phyloP scores from a whole-genome alignment of 2,329 filamentous ascomycete genomes.

The Achaetomium macrosporum region DNA sequence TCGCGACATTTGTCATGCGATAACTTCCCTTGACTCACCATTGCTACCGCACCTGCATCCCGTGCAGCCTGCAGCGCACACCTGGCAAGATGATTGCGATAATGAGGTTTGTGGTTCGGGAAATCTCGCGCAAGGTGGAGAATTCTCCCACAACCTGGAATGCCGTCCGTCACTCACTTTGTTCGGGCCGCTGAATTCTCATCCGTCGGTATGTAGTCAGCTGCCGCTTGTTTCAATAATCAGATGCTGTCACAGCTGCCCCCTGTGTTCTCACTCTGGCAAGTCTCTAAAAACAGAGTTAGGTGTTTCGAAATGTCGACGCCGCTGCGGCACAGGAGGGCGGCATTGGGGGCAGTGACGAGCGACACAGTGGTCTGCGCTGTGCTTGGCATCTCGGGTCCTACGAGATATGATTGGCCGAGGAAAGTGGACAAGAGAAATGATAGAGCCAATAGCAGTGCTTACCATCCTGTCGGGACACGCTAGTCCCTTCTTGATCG shows the following conservation, averaged over 20 bases:
- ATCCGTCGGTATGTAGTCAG: neutral
- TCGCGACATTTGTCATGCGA: neutral
- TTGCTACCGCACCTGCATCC: constrained; percentile 1
- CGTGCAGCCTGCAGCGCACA: constrained; percentile 6
- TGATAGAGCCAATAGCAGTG: neutral
- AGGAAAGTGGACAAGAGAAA: neutral
- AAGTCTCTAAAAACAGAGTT: constrained; percentile 10
- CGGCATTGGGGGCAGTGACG: neutral
- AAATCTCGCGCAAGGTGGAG: constrained; percentile 4
- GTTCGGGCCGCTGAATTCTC: neutral
- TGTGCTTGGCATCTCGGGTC: neutral
- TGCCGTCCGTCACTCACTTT: neutral
- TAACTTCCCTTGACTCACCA: neutral
- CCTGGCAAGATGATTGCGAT: constrained; percentile 3
- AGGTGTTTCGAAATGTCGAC: constrained; percentile 14
- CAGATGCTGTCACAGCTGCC: neutral
- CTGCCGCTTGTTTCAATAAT: neutral
- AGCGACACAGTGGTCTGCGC: neutral
- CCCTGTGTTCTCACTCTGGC: neutral
- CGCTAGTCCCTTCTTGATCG: neutral
- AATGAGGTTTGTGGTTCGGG: neutral
- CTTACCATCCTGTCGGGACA: constrained; percentile 11
- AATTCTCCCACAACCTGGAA: neutral
- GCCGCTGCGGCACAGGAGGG: constrained; percentile 14
- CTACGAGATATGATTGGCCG: constrained; percentile 5